Conservation (phyloP, 2,329 filamentous ascomycete genomes). For the Drechslera avenae region DNA sequence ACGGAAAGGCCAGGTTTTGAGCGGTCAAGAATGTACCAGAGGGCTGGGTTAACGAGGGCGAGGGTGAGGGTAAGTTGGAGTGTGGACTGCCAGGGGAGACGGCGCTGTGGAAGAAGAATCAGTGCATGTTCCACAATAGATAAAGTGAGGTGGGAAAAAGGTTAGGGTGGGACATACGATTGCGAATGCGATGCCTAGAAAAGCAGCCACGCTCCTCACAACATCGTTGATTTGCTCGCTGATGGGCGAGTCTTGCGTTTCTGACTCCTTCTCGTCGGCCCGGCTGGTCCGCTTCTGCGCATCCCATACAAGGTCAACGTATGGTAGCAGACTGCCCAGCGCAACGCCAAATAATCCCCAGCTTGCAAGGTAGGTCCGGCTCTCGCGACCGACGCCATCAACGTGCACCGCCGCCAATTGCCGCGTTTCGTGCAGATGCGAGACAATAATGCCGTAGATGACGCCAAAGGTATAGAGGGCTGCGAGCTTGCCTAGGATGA, state of each 20-base stretch:
- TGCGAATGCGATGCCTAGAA: slow-evolving; percentile 75
- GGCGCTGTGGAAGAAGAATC: slow-evolving; percentile 63
- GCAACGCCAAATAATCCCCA: slow-evolving; percentile 83
- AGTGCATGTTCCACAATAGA: neutral
- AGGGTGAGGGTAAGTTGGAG: slow-evolving; percentile 91
- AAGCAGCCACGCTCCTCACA: slow-evolving; percentile 71
- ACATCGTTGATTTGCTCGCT: slow-evolving; percentile 75
- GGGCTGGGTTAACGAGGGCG: slow-evolving; percentile 85
- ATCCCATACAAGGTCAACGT: slow-evolving; percentile 79
- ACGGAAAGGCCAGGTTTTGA: slow-evolving; percentile 83
- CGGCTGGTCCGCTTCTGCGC: slow-evolving; percentile 47
- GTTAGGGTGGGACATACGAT: slow-evolving; percentile 67
- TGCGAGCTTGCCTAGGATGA: slow-evolving; percentile 62
- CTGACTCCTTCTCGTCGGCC: slow-evolving; percentile 35
- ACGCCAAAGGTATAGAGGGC: slow-evolving; percentile 80
- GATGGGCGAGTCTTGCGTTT: slow-evolving; percentile 46
- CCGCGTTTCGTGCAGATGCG: slow-evolving; percentile 74
- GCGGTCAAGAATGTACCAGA: slow-evolving; percentile 97
- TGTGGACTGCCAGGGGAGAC: slow-evolving; percentile 90
- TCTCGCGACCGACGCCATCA: slow-evolving; percentile 59
- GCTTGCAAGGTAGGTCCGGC: slow-evolving; percentile 72
- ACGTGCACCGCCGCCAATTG: slow-evolving; percentile 67
- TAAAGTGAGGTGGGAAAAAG: neutral
- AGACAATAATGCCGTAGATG: slow-evolving; percentile 80
- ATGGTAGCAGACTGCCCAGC: slow-evolving; percentile 80